Evolutionary conservation across 306 rosid species (phyloP).

Genomic region (Carpinus viminea): DNA sequence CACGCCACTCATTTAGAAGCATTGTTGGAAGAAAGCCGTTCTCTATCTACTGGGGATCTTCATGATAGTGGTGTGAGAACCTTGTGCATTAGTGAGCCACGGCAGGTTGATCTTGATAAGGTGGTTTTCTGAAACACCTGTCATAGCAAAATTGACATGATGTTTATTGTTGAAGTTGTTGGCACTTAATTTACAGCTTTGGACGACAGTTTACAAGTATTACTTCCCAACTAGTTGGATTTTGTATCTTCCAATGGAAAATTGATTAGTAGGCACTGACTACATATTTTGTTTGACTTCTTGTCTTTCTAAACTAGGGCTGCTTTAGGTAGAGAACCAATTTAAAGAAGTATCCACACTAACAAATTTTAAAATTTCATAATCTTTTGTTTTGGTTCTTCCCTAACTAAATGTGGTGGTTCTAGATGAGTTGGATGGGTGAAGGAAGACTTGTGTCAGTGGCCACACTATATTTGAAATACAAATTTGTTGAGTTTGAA

Average conservation of each 20-base stretch:
- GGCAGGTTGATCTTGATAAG: conserved; percentile 73
- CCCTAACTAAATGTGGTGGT: background rate
- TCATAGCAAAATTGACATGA: conserved; percentile 5
- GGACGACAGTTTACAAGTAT: background rate
- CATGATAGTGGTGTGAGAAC: conserved; percentile 87
- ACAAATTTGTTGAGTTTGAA: background rate
- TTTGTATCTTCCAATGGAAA: background rate
- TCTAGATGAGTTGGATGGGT: background rate
- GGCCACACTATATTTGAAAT: background rate
- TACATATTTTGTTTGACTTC: background rate
- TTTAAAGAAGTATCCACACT: background rate
- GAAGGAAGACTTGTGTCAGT: background rate
- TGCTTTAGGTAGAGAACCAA: background rate
- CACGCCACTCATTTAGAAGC: conserved; percentile 64
- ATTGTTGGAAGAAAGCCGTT: conserved; percentile 61
- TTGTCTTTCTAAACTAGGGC: background rate
- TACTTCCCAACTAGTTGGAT: background rate
- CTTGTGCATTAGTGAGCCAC: conserved; percentile 63
- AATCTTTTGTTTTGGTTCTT: background rate
- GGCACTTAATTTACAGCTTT: background rate
- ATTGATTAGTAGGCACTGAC: background rate
- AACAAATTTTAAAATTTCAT: background rate
- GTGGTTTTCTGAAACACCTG: conserved; percentile 35
- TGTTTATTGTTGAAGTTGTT: background rate
- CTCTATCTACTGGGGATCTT: conserved; percentile 59